Evolutionary conservation across 2,329 filamentous ascomycete genomes (phyloP).

Genomic region (Lasiodiplodia citricola): DNA sequence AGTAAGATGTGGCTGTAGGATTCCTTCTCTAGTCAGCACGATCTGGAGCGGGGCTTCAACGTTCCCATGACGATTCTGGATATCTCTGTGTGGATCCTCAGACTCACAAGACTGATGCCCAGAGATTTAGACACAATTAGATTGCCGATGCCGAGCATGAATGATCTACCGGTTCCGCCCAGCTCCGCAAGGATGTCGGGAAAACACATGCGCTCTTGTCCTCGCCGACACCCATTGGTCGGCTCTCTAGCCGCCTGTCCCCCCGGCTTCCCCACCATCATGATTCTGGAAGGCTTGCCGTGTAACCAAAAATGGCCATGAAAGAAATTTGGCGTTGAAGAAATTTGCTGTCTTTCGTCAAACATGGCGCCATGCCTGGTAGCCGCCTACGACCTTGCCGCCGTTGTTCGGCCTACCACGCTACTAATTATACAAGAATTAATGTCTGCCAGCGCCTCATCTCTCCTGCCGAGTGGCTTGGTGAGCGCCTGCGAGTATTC

Average conservation of each 20-base stretch:
- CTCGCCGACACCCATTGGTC: not conserved
- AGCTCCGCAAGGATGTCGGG: slow-evolving; percentile 9
- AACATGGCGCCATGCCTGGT: slow-evolving; percentile 3
- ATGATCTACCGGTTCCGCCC: slow-evolving; percentile 16
- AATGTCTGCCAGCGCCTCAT: slow-evolving; percentile 7
- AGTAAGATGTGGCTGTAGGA: slow-evolving; percentile 21
- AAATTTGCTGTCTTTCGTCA: not conserved
- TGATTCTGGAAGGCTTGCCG: slow-evolving; percentile 8
- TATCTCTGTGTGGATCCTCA: not conserved
- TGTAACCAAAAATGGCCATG: slow-evolving; percentile 11
- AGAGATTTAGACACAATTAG: not conserved
- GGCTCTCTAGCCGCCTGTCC: slow-evolving; percentile 17
- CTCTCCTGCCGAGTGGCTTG: slow-evolving; percentile 2
- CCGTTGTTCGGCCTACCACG: not conserved
- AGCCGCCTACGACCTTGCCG: slow-evolving; percentile 2
- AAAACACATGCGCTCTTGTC: not conserved
- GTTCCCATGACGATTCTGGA: not conserved
- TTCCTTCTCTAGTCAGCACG: slow-evolving; percentile 6
- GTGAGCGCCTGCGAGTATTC: not conserved
- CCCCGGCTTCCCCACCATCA: not conserved
- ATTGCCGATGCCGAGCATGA: slow-evolving; percentile 11
- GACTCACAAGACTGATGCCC: not conserved
- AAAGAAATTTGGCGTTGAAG: not conserved
- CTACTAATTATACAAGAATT: slow-evolving; percentile 18
- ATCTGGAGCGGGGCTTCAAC: slow-evolving; percentile 1